These are phyloP conservation scores for Apiospora arundinis DNA, from an alignment of 2,329 filamentous ascomycete species.

Conservation along the genomic window DNA sequence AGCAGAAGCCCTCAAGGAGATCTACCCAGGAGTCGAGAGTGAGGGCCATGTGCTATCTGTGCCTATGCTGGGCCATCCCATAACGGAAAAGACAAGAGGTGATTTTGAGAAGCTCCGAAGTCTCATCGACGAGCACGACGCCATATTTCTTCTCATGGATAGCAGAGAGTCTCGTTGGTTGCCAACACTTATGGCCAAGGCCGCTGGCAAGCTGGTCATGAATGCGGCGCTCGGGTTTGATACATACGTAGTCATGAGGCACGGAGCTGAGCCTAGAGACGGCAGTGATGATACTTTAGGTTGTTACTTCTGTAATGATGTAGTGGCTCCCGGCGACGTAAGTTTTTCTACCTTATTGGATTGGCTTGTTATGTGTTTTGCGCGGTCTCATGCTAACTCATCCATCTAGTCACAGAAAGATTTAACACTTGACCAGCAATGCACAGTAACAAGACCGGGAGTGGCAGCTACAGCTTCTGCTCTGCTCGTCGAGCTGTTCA, in stretches of 20 bases:
- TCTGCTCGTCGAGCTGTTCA: conserved; percentile 86
- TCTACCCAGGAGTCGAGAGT: conserved; percentile 89
- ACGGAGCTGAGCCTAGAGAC: conserved; percentile 70
- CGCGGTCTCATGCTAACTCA: conserved; percentile 31
- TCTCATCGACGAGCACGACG: conserved; percentile 86
- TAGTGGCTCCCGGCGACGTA: conserved; percentile 92
- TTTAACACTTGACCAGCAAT: conserved; percentile 95
- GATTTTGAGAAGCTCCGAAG: conserved; percentile 79
- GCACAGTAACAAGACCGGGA: conserved; percentile 93
- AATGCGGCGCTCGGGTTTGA: conserved; percentile 97
- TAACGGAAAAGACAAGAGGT: conserved; percentile 72
- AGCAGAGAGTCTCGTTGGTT: conserved; percentile 94
- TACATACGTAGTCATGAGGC: conserved; percentile 95
- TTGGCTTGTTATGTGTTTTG: neutral
- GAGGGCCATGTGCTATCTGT: conserved; percentile 83
- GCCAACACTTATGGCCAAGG: conserved; percentile 94
- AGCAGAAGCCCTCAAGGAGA: conserved; percentile 79
- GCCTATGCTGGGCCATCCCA: conserved; percentile 94
- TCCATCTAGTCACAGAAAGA: conserved; percentile 81
- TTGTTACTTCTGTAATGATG: conserved; percentile 99
- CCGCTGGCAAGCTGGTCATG: conserved; percentile 91
- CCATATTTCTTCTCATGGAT: conserved; percentile 96
- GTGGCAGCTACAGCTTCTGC: conserved; percentile 92
- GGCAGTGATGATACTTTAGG: conserved; percentile 74
- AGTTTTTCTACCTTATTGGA: conserved; percentile 47